A percentile compares a stretch with the other conserved stretches of the same genome.
phyloP scores from a whole-genome alignment of 306 rosid genomes.

The Mucuna pruriens region DNA sequence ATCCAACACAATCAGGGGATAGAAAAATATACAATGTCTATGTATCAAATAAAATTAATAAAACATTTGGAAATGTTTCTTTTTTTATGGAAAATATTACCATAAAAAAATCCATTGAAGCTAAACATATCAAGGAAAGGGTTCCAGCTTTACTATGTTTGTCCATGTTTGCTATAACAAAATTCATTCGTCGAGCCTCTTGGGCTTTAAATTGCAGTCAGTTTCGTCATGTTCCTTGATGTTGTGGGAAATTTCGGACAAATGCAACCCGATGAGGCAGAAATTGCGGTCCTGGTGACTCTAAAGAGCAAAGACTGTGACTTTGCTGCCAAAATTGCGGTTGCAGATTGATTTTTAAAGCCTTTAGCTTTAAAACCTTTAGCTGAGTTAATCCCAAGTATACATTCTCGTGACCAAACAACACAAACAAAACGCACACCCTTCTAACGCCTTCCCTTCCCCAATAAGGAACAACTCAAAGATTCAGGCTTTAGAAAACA shows the following conservation, averaged over 20 bases:
- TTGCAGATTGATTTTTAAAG: too few relatives aligned
- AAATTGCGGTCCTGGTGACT: too few relatives aligned
- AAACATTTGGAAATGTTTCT: background rate
- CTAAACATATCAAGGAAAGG: background rate
- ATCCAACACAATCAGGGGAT: background rate
- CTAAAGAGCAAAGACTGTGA: too few relatives aligned
- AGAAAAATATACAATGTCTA: background rate
- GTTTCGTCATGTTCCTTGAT: too few relatives aligned
- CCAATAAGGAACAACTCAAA: conserved; percentile 3
- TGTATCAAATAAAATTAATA: background rate
- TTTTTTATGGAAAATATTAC: background rate
- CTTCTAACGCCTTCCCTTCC: too few relatives aligned
- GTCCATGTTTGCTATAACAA: background rate
- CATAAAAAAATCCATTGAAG: background rate
- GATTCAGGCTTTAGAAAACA: background rate
- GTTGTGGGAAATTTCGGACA: too few relatives aligned
- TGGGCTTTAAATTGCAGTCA: too few relatives aligned
- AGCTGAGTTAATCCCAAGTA: background rate
- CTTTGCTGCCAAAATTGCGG: too few relatives aligned
- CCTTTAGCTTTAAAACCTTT: too few relatives aligned
- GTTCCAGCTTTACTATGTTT: background rate
- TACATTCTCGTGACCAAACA: conserved; percentile 12
- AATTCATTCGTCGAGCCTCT: too few relatives aligned
- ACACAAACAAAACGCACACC: too few relatives aligned
- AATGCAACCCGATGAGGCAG: too few relatives aligned